Percentiles rank a stretch among this genome's conserved stretches.
Evolutionary conservation across 106 monocot genomes (phyloP).

Genomic region (Dendrobium nobile): DNA sequence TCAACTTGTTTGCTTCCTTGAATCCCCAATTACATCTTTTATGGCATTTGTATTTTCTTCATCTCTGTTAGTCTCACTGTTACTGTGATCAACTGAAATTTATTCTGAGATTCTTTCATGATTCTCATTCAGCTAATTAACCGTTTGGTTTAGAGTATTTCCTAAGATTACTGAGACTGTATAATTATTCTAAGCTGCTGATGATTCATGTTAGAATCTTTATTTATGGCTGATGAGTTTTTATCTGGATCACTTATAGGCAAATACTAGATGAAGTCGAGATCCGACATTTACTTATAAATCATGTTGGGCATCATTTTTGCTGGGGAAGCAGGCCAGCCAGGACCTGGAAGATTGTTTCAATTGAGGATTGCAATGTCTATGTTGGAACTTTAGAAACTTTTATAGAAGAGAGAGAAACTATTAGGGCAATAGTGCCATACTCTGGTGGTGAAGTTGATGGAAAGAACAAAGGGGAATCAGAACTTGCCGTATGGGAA

Average conservation of each 20-base stretch:
- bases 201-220: conserved; percentile 4
- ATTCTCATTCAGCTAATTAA: not conserved
- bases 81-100: not conserved
- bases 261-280: conserved; percentile 84
- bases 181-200: not conserved
- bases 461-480: conserved; percentile 42
- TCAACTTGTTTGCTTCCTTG: not conserved
- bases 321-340: conserved; percentile 95
- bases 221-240: conserved; percentile 5
- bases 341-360: conserved; percentile 65
- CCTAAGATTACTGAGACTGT: not conserved
- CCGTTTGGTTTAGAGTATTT: not conserved
- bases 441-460: conserved; percentile 60
- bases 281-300: conserved; percentile 72
- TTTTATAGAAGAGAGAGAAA: conserved; percentile 87
- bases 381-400: conserved; percentile 90
- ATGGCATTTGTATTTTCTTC: not conserved
- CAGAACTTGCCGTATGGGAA: conserved; percentile 77
- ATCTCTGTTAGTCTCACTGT: not conserved
- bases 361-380: conserved; percentile 95
- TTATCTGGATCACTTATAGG: conserved; percentile 24
- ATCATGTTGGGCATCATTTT: conserved; percentile 87
- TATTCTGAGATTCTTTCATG: not conserved
- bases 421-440: conserved; percentile 48
- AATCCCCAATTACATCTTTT: not conserved